Evolutionary conservation across 805 yeast genomes (phyloP).

Genomic region (Kockiozyma suomiensis): DNA sequence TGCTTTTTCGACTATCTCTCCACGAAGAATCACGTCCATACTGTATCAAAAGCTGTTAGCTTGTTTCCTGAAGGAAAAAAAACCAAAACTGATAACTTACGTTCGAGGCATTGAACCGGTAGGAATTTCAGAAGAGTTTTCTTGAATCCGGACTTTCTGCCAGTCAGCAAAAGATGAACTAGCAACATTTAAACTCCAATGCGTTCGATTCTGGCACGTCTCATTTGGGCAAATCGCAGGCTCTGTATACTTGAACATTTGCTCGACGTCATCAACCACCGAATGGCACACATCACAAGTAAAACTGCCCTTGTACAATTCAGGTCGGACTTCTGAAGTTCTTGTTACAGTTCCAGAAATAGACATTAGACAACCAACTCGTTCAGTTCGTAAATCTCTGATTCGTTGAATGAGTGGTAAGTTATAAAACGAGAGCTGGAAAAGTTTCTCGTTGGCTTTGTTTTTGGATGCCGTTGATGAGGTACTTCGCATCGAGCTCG

Average conservation of each 20-base stretch:
- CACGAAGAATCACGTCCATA: constrained; percentile 85
- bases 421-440: constrained; percentile 87
- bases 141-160: constrained; percentile 95
- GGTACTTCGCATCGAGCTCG: constrained; percentile 3
- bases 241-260: constrained; percentile 88
- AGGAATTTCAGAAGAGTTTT: constrained; percentile 94
- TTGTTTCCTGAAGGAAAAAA: background rate
- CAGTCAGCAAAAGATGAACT: constrained; percentile 91
- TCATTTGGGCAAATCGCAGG: constrained; percentile 91
- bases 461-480: constrained; percentile 35
- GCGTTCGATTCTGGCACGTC: constrained; percentile 79
- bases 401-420: constrained; percentile 80
- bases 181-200: constrained; percentile 80
- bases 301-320: constrained; percentile 81
- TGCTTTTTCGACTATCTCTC: constrained; percentile 92
- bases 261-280: constrained; percentile 85
- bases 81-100: constrained; percentile 12
- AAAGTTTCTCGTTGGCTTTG: constrained; percentile 67
- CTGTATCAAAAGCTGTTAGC: constrained; percentile 42
- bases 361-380: constrained; percentile 79
- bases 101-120: constrained; percentile 98
- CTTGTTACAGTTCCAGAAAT: constrained; percentile 95
- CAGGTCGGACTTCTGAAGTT: constrained; percentile 96
- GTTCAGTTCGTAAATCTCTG: constrained; percentile 87
- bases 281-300: constrained; percentile 88